These are phyloP conservation scores for Beauveria caledonica DNA, from an alignment of 2,329 filamentous ascomycete species.

Conservation along the genomic window DNA sequence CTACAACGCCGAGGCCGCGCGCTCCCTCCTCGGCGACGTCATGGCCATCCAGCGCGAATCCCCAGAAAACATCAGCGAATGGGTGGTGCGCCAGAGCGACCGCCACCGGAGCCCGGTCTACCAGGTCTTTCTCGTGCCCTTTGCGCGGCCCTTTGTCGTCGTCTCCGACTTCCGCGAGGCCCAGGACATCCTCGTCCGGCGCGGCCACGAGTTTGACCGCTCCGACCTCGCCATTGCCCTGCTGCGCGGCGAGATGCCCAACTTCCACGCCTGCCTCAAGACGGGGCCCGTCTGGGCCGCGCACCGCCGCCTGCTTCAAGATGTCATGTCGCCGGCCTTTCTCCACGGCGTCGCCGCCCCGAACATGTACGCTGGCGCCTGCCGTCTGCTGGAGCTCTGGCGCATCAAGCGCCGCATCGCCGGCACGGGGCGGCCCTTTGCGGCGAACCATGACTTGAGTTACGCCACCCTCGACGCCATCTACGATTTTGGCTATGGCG, in stretches of 20 bases:
- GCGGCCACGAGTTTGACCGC: constrained; percentile 36
- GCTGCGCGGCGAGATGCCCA: constrained; percentile 23
- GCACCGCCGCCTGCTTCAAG: constrained; percentile 27
- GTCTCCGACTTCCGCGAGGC: constrained; percentile 32
- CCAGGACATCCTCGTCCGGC: constrained; percentile 36
- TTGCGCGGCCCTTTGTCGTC: constrained; percentile 34
- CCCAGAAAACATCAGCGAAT: constrained; percentile 10
- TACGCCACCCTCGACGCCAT: constrained; percentile 25
- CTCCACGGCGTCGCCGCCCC: constrained; percentile 22
- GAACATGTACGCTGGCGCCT: constrained; percentile 23
- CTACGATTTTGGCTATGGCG: constrained; percentile 22
- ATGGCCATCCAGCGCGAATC: constrained; percentile 17
- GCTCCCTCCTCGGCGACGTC: constrained; percentile 33
- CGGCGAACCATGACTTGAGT: constrained; percentile 22
- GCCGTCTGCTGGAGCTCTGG: constrained; percentile 27
- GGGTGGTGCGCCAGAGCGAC: constrained; percentile 22
- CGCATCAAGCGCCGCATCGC: constrained; percentile 22
- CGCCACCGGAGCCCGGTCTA: constrained; percentile 32
- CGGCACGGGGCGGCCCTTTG: constrained; percentile 16
- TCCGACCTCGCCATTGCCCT: constrained; percentile 24
- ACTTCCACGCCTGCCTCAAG: constrained; percentile 25
- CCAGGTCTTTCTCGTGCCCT: constrained; percentile 39
- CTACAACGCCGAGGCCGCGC: constrained; percentile 29
- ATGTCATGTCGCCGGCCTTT: constrained; percentile 30
- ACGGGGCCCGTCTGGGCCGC: constrained; percentile 25